Evolutionary conservation across 805 yeast species (phyloP).

Genomic region (Scheffersomyces spartinae): DNA sequence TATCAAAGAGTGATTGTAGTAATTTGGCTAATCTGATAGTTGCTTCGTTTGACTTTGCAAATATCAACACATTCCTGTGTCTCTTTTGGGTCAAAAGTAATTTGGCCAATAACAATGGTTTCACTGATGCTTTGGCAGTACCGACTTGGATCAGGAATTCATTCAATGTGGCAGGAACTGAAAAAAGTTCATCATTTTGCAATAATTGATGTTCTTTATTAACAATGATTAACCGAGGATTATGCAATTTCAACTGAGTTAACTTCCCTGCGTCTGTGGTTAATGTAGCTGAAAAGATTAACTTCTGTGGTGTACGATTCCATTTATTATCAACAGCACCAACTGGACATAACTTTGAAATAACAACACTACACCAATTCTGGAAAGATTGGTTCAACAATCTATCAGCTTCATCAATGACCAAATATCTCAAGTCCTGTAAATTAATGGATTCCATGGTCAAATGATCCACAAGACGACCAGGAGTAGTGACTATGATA

Average conservation of each 20-base stretch:
- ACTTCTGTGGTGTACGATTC: slow-evolving; percentile 36
- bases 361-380: slow-evolving; percentile 63
- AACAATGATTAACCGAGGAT: slow-evolving; percentile 67
- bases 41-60: slow-evolving; percentile 74
- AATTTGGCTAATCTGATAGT: slow-evolving; percentile 70
- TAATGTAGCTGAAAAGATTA: slow-evolving; percentile 86
- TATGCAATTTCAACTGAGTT: slow-evolving; percentile 52
- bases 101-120: slow-evolving; percentile 64
- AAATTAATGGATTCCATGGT: slow-evolving; percentile 31
- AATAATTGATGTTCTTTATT: slow-evolving; percentile 40
- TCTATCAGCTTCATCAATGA: slow-evolving; percentile 77
- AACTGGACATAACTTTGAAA: slow-evolving; percentile 4
- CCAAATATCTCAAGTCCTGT: slow-evolving; percentile 44
- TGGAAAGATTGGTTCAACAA: slow-evolving; percentile 82
- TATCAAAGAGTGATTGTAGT: slow-evolving; percentile 29
- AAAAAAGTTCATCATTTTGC: slow-evolving; percentile 49
- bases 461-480: slow-evolving; percentile 72
- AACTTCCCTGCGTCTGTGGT: slow-evolving; percentile 88
- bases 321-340: slow-evolving; percentile 13
- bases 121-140: slow-evolving; percentile 31
- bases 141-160: slow-evolving; percentile 35
- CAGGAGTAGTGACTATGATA: slow-evolving; percentile 63
- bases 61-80: slow-evolving; percentile 38
- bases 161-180: slow-evolving; percentile 41
- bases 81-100: slow-evolving; percentile 29